These are phyloP conservation scores for Pezicula neosporulosa DNA, from an alignment of 2,329 filamentous ascomycete species.

Conservation along the genomic window DNA sequence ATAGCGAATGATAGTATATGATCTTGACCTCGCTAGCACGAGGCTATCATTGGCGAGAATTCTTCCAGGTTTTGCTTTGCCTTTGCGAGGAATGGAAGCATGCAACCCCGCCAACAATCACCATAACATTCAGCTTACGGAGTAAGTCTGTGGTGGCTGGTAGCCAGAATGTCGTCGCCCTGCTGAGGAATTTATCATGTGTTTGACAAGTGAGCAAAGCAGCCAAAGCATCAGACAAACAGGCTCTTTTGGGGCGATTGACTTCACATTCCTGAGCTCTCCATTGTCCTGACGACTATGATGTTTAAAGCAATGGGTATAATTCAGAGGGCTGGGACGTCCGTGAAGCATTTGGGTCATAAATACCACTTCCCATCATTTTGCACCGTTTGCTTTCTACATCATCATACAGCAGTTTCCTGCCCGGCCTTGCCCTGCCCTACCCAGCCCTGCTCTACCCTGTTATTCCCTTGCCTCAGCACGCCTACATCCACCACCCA, in stretches of 20 bases:
- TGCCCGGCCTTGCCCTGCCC: background rate
- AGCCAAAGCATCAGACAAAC: conserved; percentile 4
- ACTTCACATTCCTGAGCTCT: conserved; percentile 12
- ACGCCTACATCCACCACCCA: background rate
- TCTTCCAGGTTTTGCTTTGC: background rate
- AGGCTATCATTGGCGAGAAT: background rate
- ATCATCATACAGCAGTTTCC: background rate
- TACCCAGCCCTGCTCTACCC: background rate
- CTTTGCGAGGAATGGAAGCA: conserved; percentile 5
- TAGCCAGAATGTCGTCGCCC: conserved; percentile 2
- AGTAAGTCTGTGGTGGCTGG: conserved; percentile 3
- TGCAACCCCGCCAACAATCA: conserved; percentile 2
- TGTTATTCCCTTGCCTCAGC: background rate
- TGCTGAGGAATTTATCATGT: conserved; percentile 6
- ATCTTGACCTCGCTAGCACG: background rate
- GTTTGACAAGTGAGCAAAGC: conserved; percentile 8
- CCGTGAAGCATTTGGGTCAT: background rate
- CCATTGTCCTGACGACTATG: background rate
- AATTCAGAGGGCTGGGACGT: background rate
- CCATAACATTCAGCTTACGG: background rate
- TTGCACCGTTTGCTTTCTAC: background rate
- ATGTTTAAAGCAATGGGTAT: background rate
- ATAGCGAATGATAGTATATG: no score
- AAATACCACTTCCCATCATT: background rate
- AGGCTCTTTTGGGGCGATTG: background rate